phyloP scores from a whole-genome alignment of 306 rosid genomes.

The Acacia confusa region DNA sequence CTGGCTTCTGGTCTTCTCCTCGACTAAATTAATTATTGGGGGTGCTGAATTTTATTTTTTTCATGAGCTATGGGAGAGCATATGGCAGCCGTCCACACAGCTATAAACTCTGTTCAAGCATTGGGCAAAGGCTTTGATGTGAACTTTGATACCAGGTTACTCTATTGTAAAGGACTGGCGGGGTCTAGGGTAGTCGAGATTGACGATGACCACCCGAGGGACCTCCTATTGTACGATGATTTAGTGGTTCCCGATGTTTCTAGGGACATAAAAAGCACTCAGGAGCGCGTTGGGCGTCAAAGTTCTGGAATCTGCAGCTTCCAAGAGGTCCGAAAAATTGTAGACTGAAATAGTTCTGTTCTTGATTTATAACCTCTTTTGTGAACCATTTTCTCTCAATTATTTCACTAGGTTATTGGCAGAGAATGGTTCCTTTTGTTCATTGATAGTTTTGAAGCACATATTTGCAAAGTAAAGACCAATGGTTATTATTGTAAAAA shows the following conservation, averaged over 20 bases:
- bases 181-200: slow-evolving; percentile 74
- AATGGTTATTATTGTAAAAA: background rate
- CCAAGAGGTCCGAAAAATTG: slow-evolving; percentile 65
- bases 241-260: slow-evolving; percentile 68
- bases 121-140: slow-evolving; percentile 93
- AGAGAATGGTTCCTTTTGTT: background rate
- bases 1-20: slow-evolving; percentile 23
- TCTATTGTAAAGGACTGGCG: slow-evolving; percentile 80
- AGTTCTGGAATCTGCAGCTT: slow-evolving; percentile 74
- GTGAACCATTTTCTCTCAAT: background rate
- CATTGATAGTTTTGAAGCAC: background rate
- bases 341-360: background rate
- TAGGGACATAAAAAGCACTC: slow-evolving; percentile 59
- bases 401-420: background rate
- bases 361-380: background rate
- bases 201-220: slow-evolving; percentile 59
- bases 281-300: slow-evolving; percentile 47
- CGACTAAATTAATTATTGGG: background rate
- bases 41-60: slow-evolving; percentile 19
- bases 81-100: slow-evolving; percentile 84
- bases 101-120: slow-evolving; percentile 82
- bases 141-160: slow-evolving; percentile 87
- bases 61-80: slow-evolving; percentile 84
- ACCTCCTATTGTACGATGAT: slow-evolving; percentile 62
- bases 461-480: background rate